Evolutionary conservation across 129 eudicot genomes (phyloP).

Genomic region (Daucus carota): DH1_v3.0 NC_030389.2:34520501-34521000

Average conservation of each 20-base stretch:
- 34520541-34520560: not conserved
- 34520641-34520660: not conserved
- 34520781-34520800: not conserved
- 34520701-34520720: not conserved
- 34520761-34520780: not conserved
- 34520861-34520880: no score
- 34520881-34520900: no score
- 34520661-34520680: not conserved
- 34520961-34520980: no score
- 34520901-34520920: no score
- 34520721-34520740: slow-evolving; percentile 2
- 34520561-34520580: not conserved
- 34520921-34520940: no score
- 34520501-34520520: not conserved
- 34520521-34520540: not conserved
- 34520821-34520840: not conserved
- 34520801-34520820: not conserved
- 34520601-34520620: not conserved
- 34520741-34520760: not conserved
- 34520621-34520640: no score
- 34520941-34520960: no score
- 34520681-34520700: not conserved
- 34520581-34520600: not conserved
- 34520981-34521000: no score
- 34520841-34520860: no score